phyloP scores from a whole-genome alignment of 768 basidiomycete species.

The Sistotremastrum niveocremeum region DNA sequence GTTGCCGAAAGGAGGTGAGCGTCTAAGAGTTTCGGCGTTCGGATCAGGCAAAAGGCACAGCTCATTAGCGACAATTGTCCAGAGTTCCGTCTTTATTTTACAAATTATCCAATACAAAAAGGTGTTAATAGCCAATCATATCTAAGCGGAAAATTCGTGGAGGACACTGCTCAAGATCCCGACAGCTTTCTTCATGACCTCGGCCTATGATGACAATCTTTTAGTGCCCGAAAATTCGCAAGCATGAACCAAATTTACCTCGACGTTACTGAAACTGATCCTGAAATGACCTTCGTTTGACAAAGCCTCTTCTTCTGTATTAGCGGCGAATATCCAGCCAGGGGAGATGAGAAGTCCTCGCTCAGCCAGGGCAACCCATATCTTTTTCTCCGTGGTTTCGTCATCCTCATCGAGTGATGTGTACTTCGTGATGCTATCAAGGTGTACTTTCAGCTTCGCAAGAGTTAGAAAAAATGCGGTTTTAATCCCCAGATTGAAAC shows the following conservation, averaged over 20 bases:
- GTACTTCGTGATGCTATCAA: conserved; percentile 40
- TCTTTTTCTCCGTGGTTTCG: conserved; percentile 37
- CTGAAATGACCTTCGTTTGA: conserved; percentile 36
- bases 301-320: conserved; percentile 9
- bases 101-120: too few species aligned
- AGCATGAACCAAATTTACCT: conserved; percentile 22
- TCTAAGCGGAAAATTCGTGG: conserved; percentile 25
- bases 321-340: conserved; percentile 37
- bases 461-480: background rate
- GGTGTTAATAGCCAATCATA: too few species aligned
- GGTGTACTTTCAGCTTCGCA: conserved; percentile 44
- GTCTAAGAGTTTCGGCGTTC: too few species aligned
- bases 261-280: conserved; percentile 39
- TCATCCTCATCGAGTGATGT: conserved; percentile 17
- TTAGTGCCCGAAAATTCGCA: conserved; percentile 2
- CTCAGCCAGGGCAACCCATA: conserved; percentile 49
- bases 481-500: conserved; percentile 8
- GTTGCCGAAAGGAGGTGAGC: too few species aligned
- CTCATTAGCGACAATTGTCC: too few species aligned
- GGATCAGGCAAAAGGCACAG: too few species aligned
- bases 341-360: conserved; percentile 52
- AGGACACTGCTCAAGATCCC: conserved; percentile 31
- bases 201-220: conserved; percentile 8
- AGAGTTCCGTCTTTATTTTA: too few species aligned
- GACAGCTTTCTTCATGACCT: conserved; percentile 31